Evolutionary conservation across 2,329 filamentous ascomycete species (phyloP).

Genomic region (Cryphonectria nitschkei): DNA sequence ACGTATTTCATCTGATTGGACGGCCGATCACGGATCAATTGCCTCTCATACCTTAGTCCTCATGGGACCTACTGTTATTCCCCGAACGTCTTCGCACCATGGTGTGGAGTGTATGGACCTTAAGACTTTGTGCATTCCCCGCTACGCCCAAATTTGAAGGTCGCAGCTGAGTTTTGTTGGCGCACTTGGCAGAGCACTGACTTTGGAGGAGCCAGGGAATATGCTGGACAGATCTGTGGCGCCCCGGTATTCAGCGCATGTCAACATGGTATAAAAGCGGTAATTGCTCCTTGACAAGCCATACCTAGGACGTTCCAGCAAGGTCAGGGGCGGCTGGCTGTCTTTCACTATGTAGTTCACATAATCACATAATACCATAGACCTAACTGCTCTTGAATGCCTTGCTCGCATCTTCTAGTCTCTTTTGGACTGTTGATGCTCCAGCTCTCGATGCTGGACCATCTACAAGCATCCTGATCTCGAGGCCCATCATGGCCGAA

Average conservation of each 20-base stretch:
- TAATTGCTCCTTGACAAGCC: background rate
- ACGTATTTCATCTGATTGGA: background rate
- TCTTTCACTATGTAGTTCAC: background rate
- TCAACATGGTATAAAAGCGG: background rate
- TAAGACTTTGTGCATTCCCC: background rate
- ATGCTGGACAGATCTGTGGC: background rate
- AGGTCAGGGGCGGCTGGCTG: background rate
- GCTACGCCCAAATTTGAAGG: background rate
- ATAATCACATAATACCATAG: background rate
- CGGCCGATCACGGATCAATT: background rate
- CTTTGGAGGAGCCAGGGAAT: background rate
- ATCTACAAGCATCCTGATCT: background rate
- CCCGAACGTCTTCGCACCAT: background rate
- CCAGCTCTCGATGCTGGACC: background rate
- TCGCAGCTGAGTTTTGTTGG: background rate
- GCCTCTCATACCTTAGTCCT: background rate
- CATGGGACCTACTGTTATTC: background rate
- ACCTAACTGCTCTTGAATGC: background rate
- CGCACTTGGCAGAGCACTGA: background rate
- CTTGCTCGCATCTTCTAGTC: background rate
- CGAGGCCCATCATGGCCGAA: slow-evolving; percentile 12
- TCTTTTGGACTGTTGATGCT: background rate
- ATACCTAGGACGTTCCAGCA: background rate
- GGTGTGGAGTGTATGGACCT: background rate
- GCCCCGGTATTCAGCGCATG: background rate